Percentiles rank a stretch among this genome's conserved stretches.
Conservation (phyloP, 169 alveolate genomes). For the Babesia sp. region DNA sequence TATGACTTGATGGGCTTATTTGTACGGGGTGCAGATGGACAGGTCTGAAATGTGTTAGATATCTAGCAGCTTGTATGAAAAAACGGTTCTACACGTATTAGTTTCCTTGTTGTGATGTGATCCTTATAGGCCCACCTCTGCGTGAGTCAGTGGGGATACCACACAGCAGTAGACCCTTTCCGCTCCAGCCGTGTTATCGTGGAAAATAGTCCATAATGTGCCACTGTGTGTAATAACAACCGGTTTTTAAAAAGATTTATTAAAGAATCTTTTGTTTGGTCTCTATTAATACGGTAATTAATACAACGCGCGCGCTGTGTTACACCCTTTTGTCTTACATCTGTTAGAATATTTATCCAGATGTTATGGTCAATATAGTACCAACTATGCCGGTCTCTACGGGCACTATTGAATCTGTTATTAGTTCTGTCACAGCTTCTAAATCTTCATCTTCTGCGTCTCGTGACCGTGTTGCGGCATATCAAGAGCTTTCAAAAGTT, state of each 20-base stretch:
- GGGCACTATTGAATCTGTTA: constrained; percentile 93
- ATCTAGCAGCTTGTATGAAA: background rate
- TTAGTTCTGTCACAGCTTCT: constrained; percentile 92
- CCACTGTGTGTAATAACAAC: too few species aligned
- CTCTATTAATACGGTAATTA: too few species aligned
- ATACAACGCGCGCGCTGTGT: background rate
- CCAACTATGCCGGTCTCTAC: background rate
- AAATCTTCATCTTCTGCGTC: constrained; percentile 62
- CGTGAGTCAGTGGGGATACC: constrained; percentile 51
- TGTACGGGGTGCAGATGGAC: background rate
- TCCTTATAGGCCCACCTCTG: constrained; percentile 4
- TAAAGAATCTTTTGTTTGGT: too few species aligned
- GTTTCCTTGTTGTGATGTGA: constrained; percentile 31
- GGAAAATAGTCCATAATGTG: too few species aligned
- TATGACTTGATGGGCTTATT: constrained; percentile 20
- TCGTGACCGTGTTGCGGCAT: constrained; percentile 27
- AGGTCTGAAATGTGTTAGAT: background rate
- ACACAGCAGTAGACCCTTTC: constrained; percentile 15
- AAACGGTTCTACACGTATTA: background rate
- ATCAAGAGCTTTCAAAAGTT: constrained; percentile 19
- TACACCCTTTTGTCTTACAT: too few species aligned
- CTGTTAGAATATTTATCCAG: too few species aligned
- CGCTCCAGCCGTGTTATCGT: background rate
- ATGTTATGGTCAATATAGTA: background rate
- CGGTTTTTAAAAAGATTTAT: too few species aligned